phyloP scores from a whole-genome alignment of 2,329 filamentous ascomycete genomes.

The Penicillium crustosum region DNA sequence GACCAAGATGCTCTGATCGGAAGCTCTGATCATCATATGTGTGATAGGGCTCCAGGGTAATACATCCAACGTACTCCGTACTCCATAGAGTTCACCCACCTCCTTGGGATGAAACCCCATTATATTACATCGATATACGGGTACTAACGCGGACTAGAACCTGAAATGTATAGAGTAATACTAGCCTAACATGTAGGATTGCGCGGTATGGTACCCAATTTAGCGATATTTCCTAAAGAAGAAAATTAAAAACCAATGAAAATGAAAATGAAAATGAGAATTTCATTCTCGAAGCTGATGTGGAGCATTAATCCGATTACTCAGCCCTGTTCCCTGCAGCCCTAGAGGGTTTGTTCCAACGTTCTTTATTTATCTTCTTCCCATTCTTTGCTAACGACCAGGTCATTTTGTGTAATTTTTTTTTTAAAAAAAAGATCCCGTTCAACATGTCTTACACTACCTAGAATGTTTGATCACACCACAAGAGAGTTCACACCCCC shows the following conservation, averaged over 20 bases:
- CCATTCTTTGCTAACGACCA: neutral
- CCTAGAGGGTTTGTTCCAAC: slow-evolving; percentile 12
- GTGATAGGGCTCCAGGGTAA: slow-evolving; percentile 1
- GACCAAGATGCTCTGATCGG: neutral
- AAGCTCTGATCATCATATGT: slow-evolving; percentile 3
- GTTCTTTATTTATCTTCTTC: neutral
- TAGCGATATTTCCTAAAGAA: neutral
- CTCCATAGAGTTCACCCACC: neutral
- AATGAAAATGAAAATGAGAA: neutral
- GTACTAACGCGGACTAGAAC: neutral
- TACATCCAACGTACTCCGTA: neutral
- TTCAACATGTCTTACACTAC: neutral
- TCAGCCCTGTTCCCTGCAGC: slow-evolving; percentile 16
- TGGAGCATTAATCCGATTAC: slow-evolving; percentile 18
- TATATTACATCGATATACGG: neutral
- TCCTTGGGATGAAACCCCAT: neutral
- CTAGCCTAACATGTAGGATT: neutral
- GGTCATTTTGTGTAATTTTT: neutral
- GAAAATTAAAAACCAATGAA: neutral
- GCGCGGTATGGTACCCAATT: neutral
- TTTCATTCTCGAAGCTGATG: slow-evolving; percentile 22
- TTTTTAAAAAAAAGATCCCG: neutral
- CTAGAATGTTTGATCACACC: neutral
- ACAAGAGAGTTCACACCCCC: neutral
- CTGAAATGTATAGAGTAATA: neutral